Evolutionary conservation across 140 eudicot species (phyloP).

Genomic region (Oenanthe javanica): DNA sequence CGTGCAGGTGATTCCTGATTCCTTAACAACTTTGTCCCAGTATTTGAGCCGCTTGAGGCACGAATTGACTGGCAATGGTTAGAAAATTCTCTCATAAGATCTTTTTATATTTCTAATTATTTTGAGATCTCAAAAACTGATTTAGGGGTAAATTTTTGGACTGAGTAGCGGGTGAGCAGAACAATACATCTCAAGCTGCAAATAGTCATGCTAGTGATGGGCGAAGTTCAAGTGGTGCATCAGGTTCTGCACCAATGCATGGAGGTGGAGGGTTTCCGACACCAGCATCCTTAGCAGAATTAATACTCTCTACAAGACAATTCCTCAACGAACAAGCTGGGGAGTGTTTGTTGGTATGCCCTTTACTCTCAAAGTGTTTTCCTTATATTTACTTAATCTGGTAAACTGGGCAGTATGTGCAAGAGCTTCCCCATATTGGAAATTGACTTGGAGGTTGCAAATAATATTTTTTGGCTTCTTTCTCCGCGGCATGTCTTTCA

Average conservation of each 20-base stretch:
- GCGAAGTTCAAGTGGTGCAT: slow-evolving; percentile 25
- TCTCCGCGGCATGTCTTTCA: not conserved
- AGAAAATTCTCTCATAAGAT: slow-evolving; percentile 18
- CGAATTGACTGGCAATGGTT: slow-evolving; percentile 58
- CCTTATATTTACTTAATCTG: not conserved
- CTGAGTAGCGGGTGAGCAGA: slow-evolving; percentile 40
- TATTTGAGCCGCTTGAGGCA: slow-evolving; percentile 61
- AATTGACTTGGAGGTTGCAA: not conserved
- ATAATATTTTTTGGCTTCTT: not conserved
- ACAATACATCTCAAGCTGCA: slow-evolving; percentile 21
- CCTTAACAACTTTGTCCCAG: slow-evolving; percentile 73
- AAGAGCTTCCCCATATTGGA: not conserved
- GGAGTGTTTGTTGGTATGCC: slow-evolving; percentile 60
- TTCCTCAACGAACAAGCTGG: slow-evolving; percentile 60
- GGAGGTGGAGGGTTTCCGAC: slow-evolving; percentile 50
- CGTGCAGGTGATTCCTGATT: slow-evolving; percentile 83
- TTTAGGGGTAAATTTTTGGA: slow-evolving; percentile 19
- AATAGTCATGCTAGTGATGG: slow-evolving; percentile 25
- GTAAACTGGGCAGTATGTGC: not conserved
- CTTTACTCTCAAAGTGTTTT: slow-evolving; percentile 4
- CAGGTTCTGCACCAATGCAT: slow-evolving; percentile 24
- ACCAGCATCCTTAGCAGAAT: slow-evolving; percentile 69
- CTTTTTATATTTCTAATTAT: not conserved
- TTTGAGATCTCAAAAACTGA: slow-evolving; percentile 3
- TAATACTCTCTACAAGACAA: slow-evolving; percentile 56